Base-by-base conservation (phyloP, 257 asterid species). In the Ehretia macrophylla region DNA sequence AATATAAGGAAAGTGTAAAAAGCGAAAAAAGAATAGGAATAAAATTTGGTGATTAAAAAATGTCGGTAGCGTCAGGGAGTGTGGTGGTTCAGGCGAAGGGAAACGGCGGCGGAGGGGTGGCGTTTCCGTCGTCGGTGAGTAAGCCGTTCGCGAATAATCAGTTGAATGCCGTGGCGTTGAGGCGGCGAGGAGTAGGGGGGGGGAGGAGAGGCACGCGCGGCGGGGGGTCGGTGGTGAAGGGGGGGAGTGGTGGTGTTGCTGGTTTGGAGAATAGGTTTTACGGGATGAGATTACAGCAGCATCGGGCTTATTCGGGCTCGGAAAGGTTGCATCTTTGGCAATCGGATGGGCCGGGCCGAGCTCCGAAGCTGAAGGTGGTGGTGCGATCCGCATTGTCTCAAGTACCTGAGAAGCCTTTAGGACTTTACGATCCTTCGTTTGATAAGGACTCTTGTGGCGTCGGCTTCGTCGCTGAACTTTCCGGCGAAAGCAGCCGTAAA, bases 381-480 rank as follows among this genome's bases (percentile, higher is more conserved):
- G 88, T 82, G 42, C 81, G 77, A 68, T 80, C 78, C 60, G 79
- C 90, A 40, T 56, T 93, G 80, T 86, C 96, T 56, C 94, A 73
- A 89, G 85, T 89, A 55, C 99, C 97, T 62, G 96, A 89, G 60
- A 89, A 88, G 88, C 97, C 97, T 45, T 83, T 89, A 16, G 99
- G 99, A 37, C 88, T 93, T 18, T 93, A 93, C 32, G 99, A 93
- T 69, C 94, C 99, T 37, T 76, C 88, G 1, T 83, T 81, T 17
- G 99, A 93, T 74, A 93, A 93, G 84, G 99, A 93, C 64, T 93
- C 99, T 11, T 93, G 99, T 44, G 99, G 99, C 10, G 99, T 93
- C 21, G 99, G 99, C 51, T 93, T 93, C 20, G 95, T 93, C 32
- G 99, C 99, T 40, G 99, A 93, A 62, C 95, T 93, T 49, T 89